A percentile compares a stretch with the other conserved stretches of the same genome.
phyloP scores from a whole-genome alignment of 2,329 filamentous ascomycete genomes.

The Alternaria triticimaculans region DNA sequence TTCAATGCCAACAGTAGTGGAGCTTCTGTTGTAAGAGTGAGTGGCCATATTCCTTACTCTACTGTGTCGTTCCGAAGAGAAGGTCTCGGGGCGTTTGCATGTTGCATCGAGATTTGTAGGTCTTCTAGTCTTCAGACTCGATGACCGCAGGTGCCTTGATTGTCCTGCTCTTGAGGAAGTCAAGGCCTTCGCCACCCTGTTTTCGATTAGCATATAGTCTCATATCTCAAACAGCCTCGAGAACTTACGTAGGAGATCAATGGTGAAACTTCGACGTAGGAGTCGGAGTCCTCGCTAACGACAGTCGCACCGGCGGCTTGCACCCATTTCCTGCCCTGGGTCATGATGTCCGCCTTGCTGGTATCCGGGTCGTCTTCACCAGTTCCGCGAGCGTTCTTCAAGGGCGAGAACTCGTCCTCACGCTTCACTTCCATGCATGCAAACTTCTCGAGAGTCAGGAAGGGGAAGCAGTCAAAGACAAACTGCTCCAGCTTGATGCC shows the following conservation, averaged over 20 bases:
- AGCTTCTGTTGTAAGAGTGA: background rate
- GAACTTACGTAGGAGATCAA: slow-evolving; percentile 91
- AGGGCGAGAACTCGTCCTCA: slow-evolving; percentile 96
- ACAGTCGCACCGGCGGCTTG: slow-evolving; percentile 79
- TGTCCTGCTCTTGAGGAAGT: slow-evolving; percentile 64
- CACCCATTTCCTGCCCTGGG: slow-evolving; percentile 86
- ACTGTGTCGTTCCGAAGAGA: background rate
- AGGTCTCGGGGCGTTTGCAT: background rate
- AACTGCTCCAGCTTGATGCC: slow-evolving; percentile 99
- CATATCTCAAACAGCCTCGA: background rate
- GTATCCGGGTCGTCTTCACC: slow-evolving; percentile 95
- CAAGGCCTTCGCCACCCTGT: slow-evolving; percentile 68
- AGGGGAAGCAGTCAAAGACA: slow-evolving; percentile 97
- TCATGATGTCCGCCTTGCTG: slow-evolving; percentile 87
- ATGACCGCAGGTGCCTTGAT: slow-evolving; percentile 70
- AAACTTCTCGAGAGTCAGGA: slow-evolving; percentile 85
- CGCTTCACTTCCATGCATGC: slow-evolving; percentile 95
- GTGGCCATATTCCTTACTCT: background rate
- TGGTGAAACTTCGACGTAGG: slow-evolving; percentile 88
- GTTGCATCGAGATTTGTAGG: background rate
- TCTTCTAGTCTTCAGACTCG: slow-evolving; percentile 61
- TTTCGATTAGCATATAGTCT: background rate
- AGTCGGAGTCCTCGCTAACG: slow-evolving; percentile 61
- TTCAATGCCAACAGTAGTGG: background rate
- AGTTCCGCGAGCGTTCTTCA: slow-evolving; percentile 86